Base-by-base conservation (phyloP, 345 rosid genomes). In the Euphorbia pulcherrima region DNA sequence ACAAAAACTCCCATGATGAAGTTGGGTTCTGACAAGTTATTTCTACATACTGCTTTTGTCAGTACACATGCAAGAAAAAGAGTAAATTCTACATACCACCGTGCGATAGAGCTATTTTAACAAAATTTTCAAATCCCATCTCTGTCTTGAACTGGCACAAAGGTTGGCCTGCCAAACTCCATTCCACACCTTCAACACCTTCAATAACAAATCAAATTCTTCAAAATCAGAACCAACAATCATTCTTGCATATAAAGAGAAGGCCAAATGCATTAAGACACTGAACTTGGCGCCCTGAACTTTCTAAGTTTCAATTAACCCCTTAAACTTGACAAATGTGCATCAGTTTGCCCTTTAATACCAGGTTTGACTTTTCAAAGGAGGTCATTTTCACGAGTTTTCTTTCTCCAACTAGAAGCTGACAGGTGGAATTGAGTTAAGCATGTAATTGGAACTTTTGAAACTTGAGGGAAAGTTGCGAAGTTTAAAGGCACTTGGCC, bases 101-200 rank as follows among this genome's bases (percentile, higher is more conserved):
- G n/a, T 88, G 92, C 73, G 95, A 82, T 48, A 78, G 86, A 71
- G 96, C 95, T 67, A 89, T 83, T 77, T 91, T 88, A 48, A 94
- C 92, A 50, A 89, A 89, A 83, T 88, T 94, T 74, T 91, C 99
- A 63, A 94, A 94, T 28, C 99, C 97, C 97, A 94, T 94, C 81
- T 89, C 97, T 41, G 79, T 94, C 99, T 67, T 73, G 85, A 78
- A 88, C 96, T 29, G 83, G 88, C 70, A 89, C 81, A 78, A 91
- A 89, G 8, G 88, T 68, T 67, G 99, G 97, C 76, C 77, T 89
- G 60, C 99, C 97, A 71, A 94, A 73, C 89, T 91, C 87, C 89
- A 91, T 84, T 65, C 82, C 87, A 65, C 78, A 75, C 68, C 97
- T 94, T 77, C 26, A 41, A 47, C 37, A 75, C 18, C 73, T 57